Evolutionary conservation across 208 protist genomes (phyloP).

Genomic region (Acanthamoeba pearcei): DNA sequence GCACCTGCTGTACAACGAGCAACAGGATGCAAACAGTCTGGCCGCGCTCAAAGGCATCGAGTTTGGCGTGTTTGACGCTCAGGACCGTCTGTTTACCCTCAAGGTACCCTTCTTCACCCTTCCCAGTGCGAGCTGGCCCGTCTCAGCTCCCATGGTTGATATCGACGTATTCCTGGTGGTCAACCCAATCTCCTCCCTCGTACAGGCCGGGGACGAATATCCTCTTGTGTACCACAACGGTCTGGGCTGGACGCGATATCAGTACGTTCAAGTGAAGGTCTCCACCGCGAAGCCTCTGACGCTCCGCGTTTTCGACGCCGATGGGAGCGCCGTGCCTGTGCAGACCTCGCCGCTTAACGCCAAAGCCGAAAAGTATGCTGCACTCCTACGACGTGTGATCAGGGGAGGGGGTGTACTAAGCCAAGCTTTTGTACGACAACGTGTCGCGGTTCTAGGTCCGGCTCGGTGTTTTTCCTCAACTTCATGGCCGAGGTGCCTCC

Average conservation of each 20-base stretch:
- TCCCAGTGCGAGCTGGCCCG: background rate
- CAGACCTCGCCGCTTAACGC: background rate
- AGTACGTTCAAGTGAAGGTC: conserved; percentile 69
- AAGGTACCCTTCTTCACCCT: background rate
- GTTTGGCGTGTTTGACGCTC: conserved; percentile 55
- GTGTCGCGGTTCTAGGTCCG: background rate
- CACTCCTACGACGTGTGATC: background rate
- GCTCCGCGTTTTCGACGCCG: conserved; percentile 12
- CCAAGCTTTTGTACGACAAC: background rate
- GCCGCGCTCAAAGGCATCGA: background rate
- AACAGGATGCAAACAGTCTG: background rate
- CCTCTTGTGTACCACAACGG: conserved; percentile 70
- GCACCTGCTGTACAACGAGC: background rate
- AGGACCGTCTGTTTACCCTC: background rate
- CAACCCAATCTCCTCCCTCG: background rate
- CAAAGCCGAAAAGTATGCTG: background rate
- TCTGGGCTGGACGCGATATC: conserved; percentile 41
- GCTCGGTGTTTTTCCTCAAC: conserved; percentile 43
- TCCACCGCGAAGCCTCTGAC: background rate
- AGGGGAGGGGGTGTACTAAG: background rate
- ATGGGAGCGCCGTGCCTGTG: conserved; percentile 15
- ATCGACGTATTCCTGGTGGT: background rate
- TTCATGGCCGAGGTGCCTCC: conserved; percentile 56
- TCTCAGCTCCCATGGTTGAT: background rate
- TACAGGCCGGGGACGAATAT: background rate